Evolutionary conservation across 345 rosid genomes (phyloP), one percentile per base, ranked within the genome.

Genomic region (Odontarrhena argentea): DNA sequence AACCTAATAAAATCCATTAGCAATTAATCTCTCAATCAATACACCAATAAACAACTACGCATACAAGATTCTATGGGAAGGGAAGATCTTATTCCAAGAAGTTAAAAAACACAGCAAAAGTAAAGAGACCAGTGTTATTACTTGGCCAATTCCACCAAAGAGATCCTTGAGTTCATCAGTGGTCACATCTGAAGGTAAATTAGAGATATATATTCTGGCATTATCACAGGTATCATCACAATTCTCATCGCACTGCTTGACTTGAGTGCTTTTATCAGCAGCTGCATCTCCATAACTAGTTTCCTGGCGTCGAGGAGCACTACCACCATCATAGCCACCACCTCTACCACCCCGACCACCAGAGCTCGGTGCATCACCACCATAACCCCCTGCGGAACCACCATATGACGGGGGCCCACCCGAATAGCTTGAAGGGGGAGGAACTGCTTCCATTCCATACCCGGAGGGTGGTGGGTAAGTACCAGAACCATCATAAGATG

Each of bases 121-220:
- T 54, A 78, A 76, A 50, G 38, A 55, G 73, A 60, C 30, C 58
- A 74, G 68, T 46, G 54, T 66, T 43, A 74, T 84, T 89, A 95
- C 99, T 80, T 84, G 95, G 82, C 99, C 96, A 79, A 95, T 87
- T 85, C 99, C 96, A 41, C 96, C 96, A 74, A 95, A 95, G 74
- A 95, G 94, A 15, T 89, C 96, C 65, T 77, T 81, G 80, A 95
- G 81, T 73, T 95, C 92, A 53, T 95, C 99, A 54, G 44, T 57
- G 24, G 96, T 89, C 78, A 95, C 98, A 85, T 89, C 96, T 14
- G 86, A 79, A 32, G 99, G 99, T 84, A 95, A 80, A 77, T 91
- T 95, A 65, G 99, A 89, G 74, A 95, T 89, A 81, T 95, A 91
- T 62, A 95, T 87, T 76, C 99, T 87, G 28, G 96, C 59, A 75